Evolutionary conservation across 2,329 filamentous ascomycete species (phyloP), one percentile per base, ranked within the genome.

Genomic region (Aspergillus flavus): DNA sequence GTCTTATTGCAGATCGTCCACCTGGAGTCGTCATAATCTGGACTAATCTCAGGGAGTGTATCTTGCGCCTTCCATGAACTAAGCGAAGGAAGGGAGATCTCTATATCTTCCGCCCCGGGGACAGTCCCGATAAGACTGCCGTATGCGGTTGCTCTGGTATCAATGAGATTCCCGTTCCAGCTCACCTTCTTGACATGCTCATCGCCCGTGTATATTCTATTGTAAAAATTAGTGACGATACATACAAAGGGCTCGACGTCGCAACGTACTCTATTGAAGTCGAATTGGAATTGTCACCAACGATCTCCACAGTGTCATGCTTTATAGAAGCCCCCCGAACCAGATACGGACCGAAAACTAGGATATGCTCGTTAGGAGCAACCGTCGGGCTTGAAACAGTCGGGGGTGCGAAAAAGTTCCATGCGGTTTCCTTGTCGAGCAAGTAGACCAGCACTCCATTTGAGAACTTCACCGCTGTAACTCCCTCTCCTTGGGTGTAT

Each of bases 391-490:
- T 76, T 1, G 68, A 69, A 0, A 81, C 81, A 10, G 81, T 82
- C 3, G 83, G 68, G 4, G 85, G 81, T 2, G 85, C 85, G 76
- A 84, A 87, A 70, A 87, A 85, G 6, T 81, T 83, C 81, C 83
- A 87, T 1, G 84, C 86, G 0, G 84, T 81, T 12, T 79, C 72
- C 26, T 82, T 79, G 50, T 87, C 85, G 4, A 87, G 77, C 6
- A 88, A 76, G 61, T 86, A 85, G 4, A 84, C 75, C 1, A 86
- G 63, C 3, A 83, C 75, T 0, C 81, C 81, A 57, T 84, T 82
- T 0, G 81, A 82, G 58, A 86, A 83, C 45, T 81, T 74, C 2
- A 87, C 69, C 0, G 80, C 78, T 0, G 82, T 84, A 3, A 77
- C 67, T 0, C 84, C 84, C 7, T 79, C 66, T 3, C 71, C 74